Evolutionary conservation across 192 early-diverging fungal species (phyloP), one percentile per base, ranked within the genome.

Genomic region (Geranomyces michiganensis): DNA sequence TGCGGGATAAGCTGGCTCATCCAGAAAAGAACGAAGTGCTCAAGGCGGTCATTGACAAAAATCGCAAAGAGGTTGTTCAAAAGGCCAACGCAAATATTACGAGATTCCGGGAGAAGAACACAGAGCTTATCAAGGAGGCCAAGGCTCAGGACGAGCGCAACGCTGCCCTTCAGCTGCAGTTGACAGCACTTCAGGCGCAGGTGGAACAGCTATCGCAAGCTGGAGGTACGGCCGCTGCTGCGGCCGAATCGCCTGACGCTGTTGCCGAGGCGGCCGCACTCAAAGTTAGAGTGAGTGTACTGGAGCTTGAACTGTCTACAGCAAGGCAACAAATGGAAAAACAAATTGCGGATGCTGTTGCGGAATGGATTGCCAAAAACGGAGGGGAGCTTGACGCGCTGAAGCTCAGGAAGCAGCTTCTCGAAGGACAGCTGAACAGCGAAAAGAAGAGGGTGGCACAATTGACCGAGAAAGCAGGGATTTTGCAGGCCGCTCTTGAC

Each of bases 1-100:
- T 64, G 15, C 62, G 62, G 2, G 62, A 64, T 10, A 45, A 51
- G 44, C 26, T 72, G 0, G 49, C 5, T 8, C 10, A 72, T 55
- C 70, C 62, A 21, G 70, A 64, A 26, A 72, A 72, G 46, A 46
- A 72, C 43, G 70, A 72, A 33, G 31, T 14, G 9, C 24, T 62
- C 10, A 19, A 55, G 15, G 59, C 70, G 10, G 60, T 64, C 32
- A 55, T 64, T n/a, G 62, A 64, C 17, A 72, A 72, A 26, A 45
- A 48, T 12, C 70, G 62, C 9, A 22, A 44, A 6, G 70, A 72
- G 10, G 26, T 64, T 27, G 27, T 72, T 33, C 44, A 62, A 26
- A 30, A 72, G 33, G 70, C 70, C 14, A 72, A 72, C 41, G 44
- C 60, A 12, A 72, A 31, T 32, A n/a, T 72, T 14, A 51, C 47